phyloP scores from a whole-genome alignment of 306 rosid species.

The Malus fusca region DNA sequence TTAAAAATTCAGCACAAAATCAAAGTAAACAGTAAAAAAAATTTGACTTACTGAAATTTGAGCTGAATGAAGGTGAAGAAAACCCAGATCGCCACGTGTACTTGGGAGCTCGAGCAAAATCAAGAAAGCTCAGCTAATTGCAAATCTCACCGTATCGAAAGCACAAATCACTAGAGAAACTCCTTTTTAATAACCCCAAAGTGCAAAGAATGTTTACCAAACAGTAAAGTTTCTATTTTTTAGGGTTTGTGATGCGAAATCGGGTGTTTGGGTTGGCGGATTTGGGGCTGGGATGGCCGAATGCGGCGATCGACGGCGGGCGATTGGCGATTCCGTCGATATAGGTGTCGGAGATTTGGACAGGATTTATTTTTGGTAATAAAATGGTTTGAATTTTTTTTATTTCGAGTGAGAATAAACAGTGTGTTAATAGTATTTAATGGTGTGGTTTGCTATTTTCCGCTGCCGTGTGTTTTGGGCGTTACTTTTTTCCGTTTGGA shows the following conservation, averaged over 20 bases:
- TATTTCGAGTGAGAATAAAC: conserved; percentile 26
- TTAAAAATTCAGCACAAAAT: conserved; percentile 1
- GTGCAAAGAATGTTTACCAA: conserved; percentile 1
- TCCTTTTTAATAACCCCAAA: conserved; percentile 24
- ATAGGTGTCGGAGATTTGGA: conserved; percentile 35
- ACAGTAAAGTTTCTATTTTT: conserved; percentile 5
- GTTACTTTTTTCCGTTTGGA: background rate
- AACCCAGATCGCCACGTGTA: conserved; percentile 87
- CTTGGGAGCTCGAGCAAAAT: conserved; percentile 50
- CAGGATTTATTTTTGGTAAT: conserved; percentile 18
- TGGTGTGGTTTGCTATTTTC: conserved; percentile 19
- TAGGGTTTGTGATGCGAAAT: conserved; percentile 14
- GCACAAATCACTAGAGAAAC: conserved; percentile 29
- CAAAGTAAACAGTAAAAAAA: background rate
- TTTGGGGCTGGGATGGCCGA: conserved; percentile 29
- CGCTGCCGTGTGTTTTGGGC: conserved; percentile 27
- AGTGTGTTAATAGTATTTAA: conserved; percentile 29
- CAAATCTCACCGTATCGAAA: conserved; percentile 45
- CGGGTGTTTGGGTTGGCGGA: conserved; percentile 7
- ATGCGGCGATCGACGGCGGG: conserved; percentile 36
- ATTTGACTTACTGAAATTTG: conserved; percentile 52
- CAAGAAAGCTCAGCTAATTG: conserved; percentile 28
- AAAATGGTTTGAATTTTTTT: conserved; percentile 18
- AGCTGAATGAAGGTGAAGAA: conserved; percentile 43
- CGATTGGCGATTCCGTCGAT: conserved; percentile 37